Conservation (phyloP, 345 rosid species). For the Heritiera fomes region DNA sequence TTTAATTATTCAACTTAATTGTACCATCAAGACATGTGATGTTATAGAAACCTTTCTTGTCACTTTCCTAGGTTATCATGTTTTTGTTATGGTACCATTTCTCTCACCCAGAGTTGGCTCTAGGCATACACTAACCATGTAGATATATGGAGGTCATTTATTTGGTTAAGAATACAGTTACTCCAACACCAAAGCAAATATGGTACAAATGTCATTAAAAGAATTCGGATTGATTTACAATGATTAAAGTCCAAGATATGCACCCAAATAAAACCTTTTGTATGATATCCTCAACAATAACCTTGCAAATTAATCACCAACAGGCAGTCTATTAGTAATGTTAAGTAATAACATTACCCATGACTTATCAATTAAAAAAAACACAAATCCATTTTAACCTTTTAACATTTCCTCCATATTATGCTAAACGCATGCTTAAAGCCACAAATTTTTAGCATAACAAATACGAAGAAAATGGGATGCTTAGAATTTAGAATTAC, state of each 20-base stretch:
- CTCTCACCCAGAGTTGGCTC: too few relatives aligned
- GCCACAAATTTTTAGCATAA: not conserved
- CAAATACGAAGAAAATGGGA: not conserved
- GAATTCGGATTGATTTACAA: not conserved
- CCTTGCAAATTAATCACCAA: not conserved
- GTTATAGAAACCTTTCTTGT: too few relatives aligned
- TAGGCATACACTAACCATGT: slow-evolving; percentile 13
- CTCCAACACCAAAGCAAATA: slow-evolving; percentile 18
- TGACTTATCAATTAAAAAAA: not conserved
- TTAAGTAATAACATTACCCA: not conserved
- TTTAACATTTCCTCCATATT: not conserved
- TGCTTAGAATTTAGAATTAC: not conserved
- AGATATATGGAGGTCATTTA: not conserved
- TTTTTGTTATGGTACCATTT: too few relatives aligned
- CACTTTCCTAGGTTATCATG: too few relatives aligned
- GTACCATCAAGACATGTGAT: too few relatives aligned
- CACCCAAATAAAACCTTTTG: not conserved
- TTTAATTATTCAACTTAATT: too few relatives aligned
- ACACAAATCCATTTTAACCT: slow-evolving; percentile 13
- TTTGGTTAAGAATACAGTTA: not conserved
- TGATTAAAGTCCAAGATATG: not conserved
- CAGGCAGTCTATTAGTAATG: not conserved
- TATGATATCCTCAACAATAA: not conserved
- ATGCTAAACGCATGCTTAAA: slow-evolving; percentile 13
- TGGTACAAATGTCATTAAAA: not conserved